Evolutionary conservation across 768 basidiomycete genomes (phyloP), one percentile per base, ranked within the genome.

Genomic region (Pseudohyphozyma bogoriensis): DNA sequence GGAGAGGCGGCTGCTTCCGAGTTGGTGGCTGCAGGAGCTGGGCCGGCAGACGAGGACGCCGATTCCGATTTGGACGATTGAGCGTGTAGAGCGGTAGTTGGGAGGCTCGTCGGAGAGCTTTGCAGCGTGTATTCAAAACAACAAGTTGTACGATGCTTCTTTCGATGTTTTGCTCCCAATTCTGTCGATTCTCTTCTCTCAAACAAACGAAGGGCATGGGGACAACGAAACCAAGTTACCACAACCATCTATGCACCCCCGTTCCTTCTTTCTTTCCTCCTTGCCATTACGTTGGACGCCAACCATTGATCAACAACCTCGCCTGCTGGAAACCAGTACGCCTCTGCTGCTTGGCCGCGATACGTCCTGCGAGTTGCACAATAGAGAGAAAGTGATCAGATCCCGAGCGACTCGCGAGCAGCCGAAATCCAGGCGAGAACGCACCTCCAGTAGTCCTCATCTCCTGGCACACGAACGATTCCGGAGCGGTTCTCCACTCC

Each of bases 401-500:
- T 29, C 0, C 2, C 18, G 2, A 16, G 12, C 22, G 28, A 7
- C 36, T 13, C 3, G 8, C 12, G n/a, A 45, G n/a, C 22, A 37
- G 20, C 16, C 26, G 29, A 37, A 50, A 51, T 16, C n/a, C n/a
- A n/a, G n/a, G n/a, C n/a, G 11, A 26, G 13, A 32, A 59, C 56
- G 32, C 33, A 42, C 75, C 75, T 45, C 76, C 75, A 2, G 77
- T 77, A 51, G 75, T 76, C 60, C 75, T 66, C 76, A 77, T 77
- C 73, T 99, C 95, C 76, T 97, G 95, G 71, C 95, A 99, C 9
- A 96, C 92, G 74, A 95, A 99, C 65, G 86, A 89, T 72, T 96
- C 92, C 0, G 95, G 95, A 8, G 95, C 89, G 31, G 89, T 87
- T 56, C 89, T 86, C 92, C 92, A 97, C 71, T 95, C 89, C 49